Conservation (phyloP, 2,329 filamentous ascomycete species). For the Orbilia brochopaga region DNA sequence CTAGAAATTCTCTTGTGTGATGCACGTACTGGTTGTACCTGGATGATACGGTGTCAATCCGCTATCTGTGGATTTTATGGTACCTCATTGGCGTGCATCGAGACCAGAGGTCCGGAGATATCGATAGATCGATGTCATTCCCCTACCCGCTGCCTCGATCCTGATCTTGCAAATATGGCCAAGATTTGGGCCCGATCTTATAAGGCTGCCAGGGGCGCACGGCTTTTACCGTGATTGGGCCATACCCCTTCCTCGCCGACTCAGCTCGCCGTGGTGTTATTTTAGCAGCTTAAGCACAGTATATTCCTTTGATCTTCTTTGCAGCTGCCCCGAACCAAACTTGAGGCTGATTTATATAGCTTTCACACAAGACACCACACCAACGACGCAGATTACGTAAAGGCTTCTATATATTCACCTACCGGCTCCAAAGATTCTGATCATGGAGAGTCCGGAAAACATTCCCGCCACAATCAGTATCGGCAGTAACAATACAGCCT, state of each 20-base stretch:
- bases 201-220: constrained; percentile 31
- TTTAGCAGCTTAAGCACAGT: constrained; percentile 9
- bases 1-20: not conserved
- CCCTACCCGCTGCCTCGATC: not conserved
- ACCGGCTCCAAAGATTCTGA: too few relatives aligned
- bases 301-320: not conserved
- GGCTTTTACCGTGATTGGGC: not conserved
- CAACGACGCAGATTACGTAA: too few relatives aligned
- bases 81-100: too few relatives aligned
- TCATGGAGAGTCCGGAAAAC: too few relatives aligned
- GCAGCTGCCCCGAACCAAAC: too few relatives aligned
- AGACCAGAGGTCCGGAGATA: constrained; percentile 1
- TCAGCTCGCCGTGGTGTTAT: not conserved
- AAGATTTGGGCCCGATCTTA: constrained; percentile 18
- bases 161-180: not conserved
- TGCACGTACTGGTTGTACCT: not conserved
- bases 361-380: too few relatives aligned
- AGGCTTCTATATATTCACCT: too few relatives aligned
- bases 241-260: not conserved
- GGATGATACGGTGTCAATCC: constrained; percentile 15
- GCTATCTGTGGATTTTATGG: not conserved
- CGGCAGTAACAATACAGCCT: too few relatives aligned
- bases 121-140: not conserved
- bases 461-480: too few relatives aligned
- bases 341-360: too few relatives aligned